Conservation (phyloP, 805 yeast species). For the Candida xiaguanensis region DNA sequence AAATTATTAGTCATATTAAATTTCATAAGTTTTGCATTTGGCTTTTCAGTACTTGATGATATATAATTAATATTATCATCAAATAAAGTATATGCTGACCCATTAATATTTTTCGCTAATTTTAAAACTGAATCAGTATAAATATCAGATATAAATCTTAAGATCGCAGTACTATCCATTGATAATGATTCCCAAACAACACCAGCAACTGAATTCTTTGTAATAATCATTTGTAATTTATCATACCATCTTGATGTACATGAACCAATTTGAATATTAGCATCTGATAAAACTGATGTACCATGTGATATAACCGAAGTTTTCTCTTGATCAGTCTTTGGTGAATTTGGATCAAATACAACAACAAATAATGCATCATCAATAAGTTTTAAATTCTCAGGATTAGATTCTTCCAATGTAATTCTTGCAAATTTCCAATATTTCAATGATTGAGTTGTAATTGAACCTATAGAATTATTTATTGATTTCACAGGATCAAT, state of each 20-base stretch:
- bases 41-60: slow-evolving; percentile 37
- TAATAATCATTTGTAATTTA: slow-evolving; percentile 51
- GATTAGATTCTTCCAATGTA: slow-evolving; percentile 39
- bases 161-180: slow-evolving; percentile 56
- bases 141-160: slow-evolving; percentile 54
- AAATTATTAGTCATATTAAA: slow-evolving; percentile 46
- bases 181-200: slow-evolving; percentile 56
- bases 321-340: slow-evolving; percentile 45
- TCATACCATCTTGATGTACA: slow-evolving; percentile 62
- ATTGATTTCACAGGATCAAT: slow-evolving; percentile 36
- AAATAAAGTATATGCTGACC: slow-evolving; percentile 53
- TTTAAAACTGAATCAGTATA: slow-evolving; percentile 56
- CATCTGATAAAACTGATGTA: slow-evolving; percentile 37
- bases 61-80: slow-evolving; percentile 33
- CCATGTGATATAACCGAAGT: slow-evolving; percentile 52
- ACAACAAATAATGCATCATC: slow-evolving; percentile 52
- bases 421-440: slow-evolving; percentile 47
- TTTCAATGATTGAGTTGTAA: slow-evolving; percentile 50
- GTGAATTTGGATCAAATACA: slow-evolving; percentile 47
- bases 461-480: slow-evolving; percentile 48
- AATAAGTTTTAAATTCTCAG: slow-evolving; percentile 31
- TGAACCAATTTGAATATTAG: slow-evolving; percentile 51
- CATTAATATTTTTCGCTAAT: slow-evolving; percentile 56
- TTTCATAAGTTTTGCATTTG: slow-evolving; percentile 26
- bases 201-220: slow-evolving; percentile 56